phyloP scores from a whole-genome alignment of 169 alveolate species.

The Pseudocohnilembus persalinus region DNA sequence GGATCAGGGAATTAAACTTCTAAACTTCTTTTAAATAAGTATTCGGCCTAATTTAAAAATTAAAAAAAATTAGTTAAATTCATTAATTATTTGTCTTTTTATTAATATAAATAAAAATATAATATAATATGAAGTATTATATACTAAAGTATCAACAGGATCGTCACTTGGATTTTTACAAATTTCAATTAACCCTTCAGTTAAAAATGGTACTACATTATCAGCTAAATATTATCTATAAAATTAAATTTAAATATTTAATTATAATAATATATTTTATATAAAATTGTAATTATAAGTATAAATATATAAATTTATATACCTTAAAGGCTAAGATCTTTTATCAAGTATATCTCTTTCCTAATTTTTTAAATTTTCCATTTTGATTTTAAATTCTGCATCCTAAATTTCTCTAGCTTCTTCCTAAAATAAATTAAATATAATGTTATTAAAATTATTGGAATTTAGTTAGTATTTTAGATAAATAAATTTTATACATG shows the following conservation, averaged over 20 bases:
- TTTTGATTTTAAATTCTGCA: constrained; percentile 57
- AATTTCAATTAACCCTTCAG: constrained; percentile 87
- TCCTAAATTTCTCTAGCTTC: constrained; percentile 50
- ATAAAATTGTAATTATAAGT: no score
- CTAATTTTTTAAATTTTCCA: constrained; percentile 50
- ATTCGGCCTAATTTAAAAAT: constrained; percentile 28
- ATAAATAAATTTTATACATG: no score
- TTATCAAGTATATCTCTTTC: constrained; percentile 60
- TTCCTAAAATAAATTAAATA: constrained; percentile 26
- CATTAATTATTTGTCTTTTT: background rate
- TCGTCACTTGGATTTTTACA: constrained; percentile 86
- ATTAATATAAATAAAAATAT: constrained; percentile 34
- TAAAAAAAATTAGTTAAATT: no score
- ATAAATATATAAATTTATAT: background rate
- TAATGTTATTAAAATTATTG: background rate
- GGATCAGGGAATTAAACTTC: constrained; percentile 24
- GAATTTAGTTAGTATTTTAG: no score
- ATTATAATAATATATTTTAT: no score
- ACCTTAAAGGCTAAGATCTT: constrained; percentile 59
- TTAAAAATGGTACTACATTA: constrained; percentile 85
- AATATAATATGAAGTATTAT: constrained; percentile 15
- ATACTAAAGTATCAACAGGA: constrained; percentile 77
- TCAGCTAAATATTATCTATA: constrained; percentile 82
- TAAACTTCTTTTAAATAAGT: constrained; percentile 28
- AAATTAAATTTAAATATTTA: constrained; percentile 25